phyloP scores from a whole-genome alignment of 176 grass and related monocot genomes.

The Secale cereale region DNA sequence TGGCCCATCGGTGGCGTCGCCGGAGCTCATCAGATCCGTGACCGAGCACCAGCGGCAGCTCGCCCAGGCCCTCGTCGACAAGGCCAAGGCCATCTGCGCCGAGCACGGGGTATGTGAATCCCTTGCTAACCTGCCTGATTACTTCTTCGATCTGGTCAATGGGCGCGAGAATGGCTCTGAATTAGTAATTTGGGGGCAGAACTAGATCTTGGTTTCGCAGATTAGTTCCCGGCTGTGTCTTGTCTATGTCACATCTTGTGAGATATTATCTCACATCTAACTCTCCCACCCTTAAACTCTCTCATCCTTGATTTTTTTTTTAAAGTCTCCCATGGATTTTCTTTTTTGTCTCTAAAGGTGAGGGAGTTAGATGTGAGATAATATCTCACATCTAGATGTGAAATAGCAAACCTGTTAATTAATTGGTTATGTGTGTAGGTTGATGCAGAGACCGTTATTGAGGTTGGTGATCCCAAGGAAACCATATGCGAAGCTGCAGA shows the following conservation, averaged over 20 bases:
- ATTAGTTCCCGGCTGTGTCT: no score
- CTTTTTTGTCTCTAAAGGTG: no score
- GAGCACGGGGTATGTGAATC: background rate
- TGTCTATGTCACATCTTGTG: no score
- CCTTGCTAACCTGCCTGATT: background rate
- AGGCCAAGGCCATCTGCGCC: slow-evolving; percentile 11
- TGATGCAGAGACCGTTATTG: slow-evolving; percentile 1
- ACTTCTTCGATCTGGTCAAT: background rate
- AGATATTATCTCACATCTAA: no score
- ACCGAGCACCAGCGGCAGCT: background rate
- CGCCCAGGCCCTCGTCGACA: slow-evolving; percentile 13
- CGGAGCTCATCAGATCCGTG: slow-evolving; percentile 7
- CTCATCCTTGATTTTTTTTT: no score
- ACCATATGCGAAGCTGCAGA: slow-evolving; percentile 59
- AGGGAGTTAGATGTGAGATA: no score
- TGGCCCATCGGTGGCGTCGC: slow-evolving; percentile 2
- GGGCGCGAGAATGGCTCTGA: background rate
- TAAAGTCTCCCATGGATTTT: no score
- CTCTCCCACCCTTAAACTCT: no score
- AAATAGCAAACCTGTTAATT: no score
- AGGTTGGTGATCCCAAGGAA: slow-evolving; percentile 63
- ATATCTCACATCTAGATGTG: no score
- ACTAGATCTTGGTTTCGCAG: background rate
- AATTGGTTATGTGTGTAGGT: background rate
- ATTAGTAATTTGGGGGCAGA: background rate